Base-by-base conservation (phyloP, 2,329 filamentous ascomycete genomes). In the Cyphellophora attinorum region DNA sequence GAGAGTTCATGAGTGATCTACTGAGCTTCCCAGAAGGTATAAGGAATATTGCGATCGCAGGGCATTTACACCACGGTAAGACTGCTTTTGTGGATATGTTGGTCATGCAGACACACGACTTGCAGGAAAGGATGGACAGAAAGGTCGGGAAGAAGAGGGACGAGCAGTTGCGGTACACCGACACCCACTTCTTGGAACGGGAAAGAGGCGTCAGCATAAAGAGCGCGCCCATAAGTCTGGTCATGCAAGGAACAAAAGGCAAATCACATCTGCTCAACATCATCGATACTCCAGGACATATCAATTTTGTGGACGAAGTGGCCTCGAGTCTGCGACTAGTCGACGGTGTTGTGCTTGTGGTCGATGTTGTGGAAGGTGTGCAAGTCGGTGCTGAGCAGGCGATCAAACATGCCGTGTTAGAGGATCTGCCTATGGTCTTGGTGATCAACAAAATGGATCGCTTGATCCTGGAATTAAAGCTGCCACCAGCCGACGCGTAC, bases 81-180 rank as follows among this genome's bases (percentile, higher is more conserved):
- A 98, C 91, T 8, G 85, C 89, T 0, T 85, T 98, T 47, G 86
- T 96, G 82, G 91, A 98, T 58, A 96, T 95, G 85, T 67, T 98
- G 46, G 91, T 98, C 10, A 68, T 89, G 53, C 85, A 98, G 63
- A 98, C 91, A 27, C 91, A 98, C 56, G 81, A 94, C 49, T 77
- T 96, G 35, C 68, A 74, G 33, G 78, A 85, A 29, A 76, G 81
- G 50, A 62, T 93, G 43, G 81, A 94, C 47, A 81, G 81, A 60
- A 78, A 83, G 57, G 80, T 76, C 36, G 88, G 89, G 33, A 85
- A 74, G 59, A 83, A 79, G 52, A 72, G 79, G 42, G 86, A 95
- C 50, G 85, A 94, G 60, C 85, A 94, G 59, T 67, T 98, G 53
- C 73, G 91, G 50, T 98, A 98, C 58, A 98, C 91, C 25, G 91